Percentiles rank a stretch among this genome's conserved stretches.
phyloP scores from a whole-genome alignment of 768 basidiomycete genomes.

The Amanita inopinata region DNA sequence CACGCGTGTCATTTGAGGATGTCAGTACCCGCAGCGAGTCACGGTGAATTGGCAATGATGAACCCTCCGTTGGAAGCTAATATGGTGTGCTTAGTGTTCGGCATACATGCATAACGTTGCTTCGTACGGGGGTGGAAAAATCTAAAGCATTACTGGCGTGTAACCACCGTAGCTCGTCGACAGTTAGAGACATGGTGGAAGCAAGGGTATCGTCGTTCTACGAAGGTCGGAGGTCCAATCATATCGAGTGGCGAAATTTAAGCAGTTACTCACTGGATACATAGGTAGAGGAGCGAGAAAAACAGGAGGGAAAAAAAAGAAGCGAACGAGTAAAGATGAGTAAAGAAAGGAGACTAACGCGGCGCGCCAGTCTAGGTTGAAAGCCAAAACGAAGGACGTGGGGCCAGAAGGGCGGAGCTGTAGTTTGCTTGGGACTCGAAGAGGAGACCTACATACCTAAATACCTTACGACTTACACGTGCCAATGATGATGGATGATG shows the following conservation, averaged over 20 bases:
- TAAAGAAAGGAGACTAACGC: constrained; percentile 13
- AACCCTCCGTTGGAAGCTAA: constrained; percentile 1
- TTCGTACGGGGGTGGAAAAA: constrained; percentile 3
- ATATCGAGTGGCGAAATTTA: not conserved
- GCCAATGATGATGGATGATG: constrained; percentile 26
- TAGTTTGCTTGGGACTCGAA: constrained; percentile 6
- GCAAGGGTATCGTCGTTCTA: constrained; percentile 22
- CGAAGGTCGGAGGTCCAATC: not conserved
- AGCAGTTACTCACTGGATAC: not conserved
- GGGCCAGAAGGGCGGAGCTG: constrained; percentile 11
- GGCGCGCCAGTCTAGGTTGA: constrained; percentile 9
- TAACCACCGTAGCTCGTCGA: constrained; percentile 42
- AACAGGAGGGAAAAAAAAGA: constrained; percentile 11
- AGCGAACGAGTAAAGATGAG: constrained; percentile 12
- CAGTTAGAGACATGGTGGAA: constrained; percentile 25
- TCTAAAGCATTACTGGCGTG: constrained; percentile 24
- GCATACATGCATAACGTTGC: not conserved
- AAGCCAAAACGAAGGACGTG: constrained; percentile 12
- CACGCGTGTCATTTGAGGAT: not conserved
- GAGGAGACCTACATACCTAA: constrained; percentile 20
- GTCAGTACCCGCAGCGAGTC: not conserved
- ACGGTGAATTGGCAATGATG: not conserved
- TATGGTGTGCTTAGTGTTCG: not conserved
- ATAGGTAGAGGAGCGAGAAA: not conserved
- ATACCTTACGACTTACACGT: constrained; percentile 39